Evolutionary conservation across 192 early-diverging fungal genomes (phyloP), one percentile per base, ranked within the genome.

Genomic region (Umbelopsis isabellina): DNA sequence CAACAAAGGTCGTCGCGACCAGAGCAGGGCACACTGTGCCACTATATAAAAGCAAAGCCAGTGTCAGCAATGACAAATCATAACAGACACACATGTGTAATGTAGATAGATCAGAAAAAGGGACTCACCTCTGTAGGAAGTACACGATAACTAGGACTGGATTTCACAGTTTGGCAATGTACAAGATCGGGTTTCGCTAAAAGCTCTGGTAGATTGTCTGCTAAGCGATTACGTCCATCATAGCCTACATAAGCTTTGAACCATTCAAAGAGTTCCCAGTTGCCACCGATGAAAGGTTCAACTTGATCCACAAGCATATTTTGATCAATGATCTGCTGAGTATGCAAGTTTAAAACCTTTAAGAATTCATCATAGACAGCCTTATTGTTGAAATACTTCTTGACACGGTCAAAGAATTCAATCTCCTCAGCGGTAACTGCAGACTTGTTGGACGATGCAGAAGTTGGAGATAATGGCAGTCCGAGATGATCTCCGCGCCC

Each of bases 381-480:
- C 61, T 94, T 95, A 83, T 93, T 92, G 2, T 89, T 88, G 49
- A 99, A 93, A 73, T 88, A 86, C 37, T 85, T 86, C 76, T 95
- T 96, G 72, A 92, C 91, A 18, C 90, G 88, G 66, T 98, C 96
- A 84, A 99, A 98, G 78, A 98, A 95, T 41, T 93, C 92, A 18
- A 94, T 82, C 73, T 99, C 97, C 47, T 97, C 94, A 13, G 82
- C 73, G 0, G 89, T 76, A 7, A 79, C 75, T 51, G 70, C 61
- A 4, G 78, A 76, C 44, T 66, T 66, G 11, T 66, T 44, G 51
- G 46, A 68, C 35, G 55, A 61, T 13, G 55, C 55, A 11, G 55
- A 61, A 4, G 55, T 61, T 15, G 55, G 55, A 16, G 55, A 61
- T 0, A 61, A 30, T 6, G 55, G 55, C 15, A 61, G 33, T 2